Evolutionary conservation across 2,329 filamentous ascomycete genomes (phyloP).

Genomic region (Scortechinia acanthostroma): DNA sequence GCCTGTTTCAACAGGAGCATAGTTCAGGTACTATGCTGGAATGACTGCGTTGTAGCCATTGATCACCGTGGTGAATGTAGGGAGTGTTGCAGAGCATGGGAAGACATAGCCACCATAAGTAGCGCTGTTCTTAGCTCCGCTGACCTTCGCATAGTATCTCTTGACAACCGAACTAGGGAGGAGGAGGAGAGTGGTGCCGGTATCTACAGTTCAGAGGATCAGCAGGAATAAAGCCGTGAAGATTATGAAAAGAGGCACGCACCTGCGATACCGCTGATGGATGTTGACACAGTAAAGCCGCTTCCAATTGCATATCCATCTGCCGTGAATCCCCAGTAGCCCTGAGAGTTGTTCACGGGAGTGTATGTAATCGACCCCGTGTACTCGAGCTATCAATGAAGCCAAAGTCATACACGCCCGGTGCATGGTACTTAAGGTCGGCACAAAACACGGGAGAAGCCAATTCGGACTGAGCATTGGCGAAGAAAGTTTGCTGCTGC

Average conservation of each 20-base stretch:
- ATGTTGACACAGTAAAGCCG: constrained; percentile 32
- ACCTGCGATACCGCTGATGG: constrained; percentile 17
- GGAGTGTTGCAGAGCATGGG: constrained; percentile 20
- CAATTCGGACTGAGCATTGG: constrained; percentile 30
- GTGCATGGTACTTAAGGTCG: constrained; percentile 42
- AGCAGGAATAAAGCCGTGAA: neutral
- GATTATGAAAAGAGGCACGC: neutral
- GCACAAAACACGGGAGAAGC: constrained; percentile 34
- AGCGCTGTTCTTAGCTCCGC: constrained; percentile 20
- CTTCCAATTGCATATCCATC: constrained; percentile 34
- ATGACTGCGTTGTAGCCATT: constrained; percentile 16
- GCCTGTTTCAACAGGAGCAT: constrained; percentile 10
- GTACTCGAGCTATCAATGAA: constrained; percentile 44
- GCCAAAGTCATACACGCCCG: constrained; percentile 46
- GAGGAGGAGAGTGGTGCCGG: constrained; percentile 31
- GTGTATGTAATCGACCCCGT: constrained; percentile 42
- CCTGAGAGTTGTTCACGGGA: constrained; percentile 34
- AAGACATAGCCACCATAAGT: constrained; percentile 24
- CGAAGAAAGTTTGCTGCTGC: constrained; percentile 32
- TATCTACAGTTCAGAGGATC: constrained; percentile 19
- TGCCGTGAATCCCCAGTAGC: constrained; percentile 49
- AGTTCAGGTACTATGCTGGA: constrained; percentile 26
- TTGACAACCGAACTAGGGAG: constrained; percentile 22
- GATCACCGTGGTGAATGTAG: constrained; percentile 18
- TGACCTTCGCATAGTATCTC: constrained; percentile 26